Evolutionary conservation across 2,329 filamentous ascomycete genomes (phyloP).

Genomic region (Colletotrichum navitas): DNA sequence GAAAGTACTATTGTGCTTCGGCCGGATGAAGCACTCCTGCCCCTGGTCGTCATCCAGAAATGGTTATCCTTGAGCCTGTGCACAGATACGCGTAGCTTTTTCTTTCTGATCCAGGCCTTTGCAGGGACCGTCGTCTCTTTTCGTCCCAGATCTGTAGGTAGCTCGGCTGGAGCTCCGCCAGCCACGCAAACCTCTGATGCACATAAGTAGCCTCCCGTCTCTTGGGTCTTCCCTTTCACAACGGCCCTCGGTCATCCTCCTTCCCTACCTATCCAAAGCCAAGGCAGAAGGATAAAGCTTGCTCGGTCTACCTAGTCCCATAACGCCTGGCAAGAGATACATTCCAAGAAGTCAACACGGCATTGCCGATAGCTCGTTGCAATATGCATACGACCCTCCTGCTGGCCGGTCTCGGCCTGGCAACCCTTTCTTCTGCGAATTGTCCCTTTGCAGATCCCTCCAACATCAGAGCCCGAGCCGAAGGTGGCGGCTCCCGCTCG

Average conservation of each 20-base stretch:
- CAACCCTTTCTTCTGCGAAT: conserved; percentile 42
- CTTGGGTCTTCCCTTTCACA: background rate
- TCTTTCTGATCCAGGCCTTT: conserved; percentile 21
- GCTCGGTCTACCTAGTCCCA: background rate
- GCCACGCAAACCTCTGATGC: conserved; percentile 18
- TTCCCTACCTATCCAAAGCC: background rate
- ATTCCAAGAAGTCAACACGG: background rate
- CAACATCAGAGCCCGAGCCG: conserved; percentile 30
- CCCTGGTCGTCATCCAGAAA: conserved; percentile 8
- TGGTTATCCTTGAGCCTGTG: conserved; percentile 20
- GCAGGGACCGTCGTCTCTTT: conserved; percentile 5
- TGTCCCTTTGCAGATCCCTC: conserved; percentile 52
- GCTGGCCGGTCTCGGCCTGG: conserved; percentile 46
- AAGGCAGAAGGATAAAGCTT: background rate
- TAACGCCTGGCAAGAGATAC: background rate
- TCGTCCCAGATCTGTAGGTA: background rate
- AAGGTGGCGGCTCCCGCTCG: conserved; percentile 47
- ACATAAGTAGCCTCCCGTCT: conserved; percentile 26
- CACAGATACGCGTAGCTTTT: conserved; percentile 18
- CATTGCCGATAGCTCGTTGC: background rate
- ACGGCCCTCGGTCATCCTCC: background rate
- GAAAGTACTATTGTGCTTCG: conserved; percentile 8
- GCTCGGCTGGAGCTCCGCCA: conserved; percentile 10
- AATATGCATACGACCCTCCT: conserved; percentile 36
- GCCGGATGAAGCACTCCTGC: conserved; percentile 20